Evolutionary conservation across 2,329 filamentous ascomycete species (phyloP), one percentile per base, ranked within the genome.

Genomic region (Verticillium nubilum): DNA sequence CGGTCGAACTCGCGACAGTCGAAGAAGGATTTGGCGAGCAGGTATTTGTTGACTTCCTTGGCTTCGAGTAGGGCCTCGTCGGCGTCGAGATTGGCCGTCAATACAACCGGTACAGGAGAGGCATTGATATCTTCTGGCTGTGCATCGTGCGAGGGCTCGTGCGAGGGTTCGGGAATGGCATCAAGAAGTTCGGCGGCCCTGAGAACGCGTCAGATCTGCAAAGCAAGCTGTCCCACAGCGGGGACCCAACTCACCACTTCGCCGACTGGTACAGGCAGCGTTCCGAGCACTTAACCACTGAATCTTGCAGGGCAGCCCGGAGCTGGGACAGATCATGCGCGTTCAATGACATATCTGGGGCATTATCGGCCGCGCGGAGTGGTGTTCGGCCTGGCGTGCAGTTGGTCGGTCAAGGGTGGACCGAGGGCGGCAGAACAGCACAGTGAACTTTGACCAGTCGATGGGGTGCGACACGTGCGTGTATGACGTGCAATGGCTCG

Each of bases 171-270:
- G 37, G 89, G 84, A 47, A 98, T 86, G 2, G 95, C 90, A 69
- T 90, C 91, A 60, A 98, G 86, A 65, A 98, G 86, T 77, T 99
- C 95, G 67, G 95, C 94, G 54, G 93, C 91, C 94, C 94, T 97
- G 70, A 42, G n/a, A 23, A 23, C 37, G 37, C n/a, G 50, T 53
- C 13, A 53, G 50, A 27, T 35, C n/a, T 19, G 37, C 27, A 29
- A 35, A 54, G 56, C 27, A 56, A 29, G 25, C 25, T 27, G 23
- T 5, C 25, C 3, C 2, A 27, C 33, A n/a, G 23, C 52, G 35
- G 29, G 37, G 9, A 27, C 25, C 9, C 3, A 55, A 55, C 68
- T 59, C 72, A 97, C 95, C 95, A 99, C 86, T 98, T 98, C 28
- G 95, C 89, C 6, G 94, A 95, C 69, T 97, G 93, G 70, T 97